Evolutionary conservation across 2,329 filamentous ascomycete species (phyloP).

Genomic region (Polychaeton citri): DNA sequence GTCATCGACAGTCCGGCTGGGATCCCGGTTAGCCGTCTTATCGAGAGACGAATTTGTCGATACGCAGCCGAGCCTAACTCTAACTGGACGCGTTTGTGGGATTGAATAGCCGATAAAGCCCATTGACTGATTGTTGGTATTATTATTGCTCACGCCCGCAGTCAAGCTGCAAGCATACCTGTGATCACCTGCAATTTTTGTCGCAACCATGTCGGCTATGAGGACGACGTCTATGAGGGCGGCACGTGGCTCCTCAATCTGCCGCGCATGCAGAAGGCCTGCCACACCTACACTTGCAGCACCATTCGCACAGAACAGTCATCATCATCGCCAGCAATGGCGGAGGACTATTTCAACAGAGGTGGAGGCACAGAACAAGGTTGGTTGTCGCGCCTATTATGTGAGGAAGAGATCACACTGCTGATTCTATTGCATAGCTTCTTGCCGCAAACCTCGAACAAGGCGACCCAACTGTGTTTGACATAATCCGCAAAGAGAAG

Average conservation of each 20-base stretch:
- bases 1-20: too few species aligned
- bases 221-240: neutral
- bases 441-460: slow-evolving; percentile 67
- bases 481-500: slow-evolving; percentile 96
- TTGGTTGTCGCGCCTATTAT: neutral
- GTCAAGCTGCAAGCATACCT: too few species aligned
- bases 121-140: too few species aligned
- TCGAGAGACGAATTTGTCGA: too few species aligned
- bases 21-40: too few species aligned
- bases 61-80: too few species aligned
- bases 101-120: too few species aligned
- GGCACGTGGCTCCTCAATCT: neutral
- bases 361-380: neutral
- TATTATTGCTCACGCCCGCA: too few species aligned
- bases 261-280: neutral
- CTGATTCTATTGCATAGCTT: slow-evolving; percentile 42
- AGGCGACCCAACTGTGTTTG: slow-evolving; percentile 74
- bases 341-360: neutral
- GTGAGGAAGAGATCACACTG: neutral
- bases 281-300: neutral
- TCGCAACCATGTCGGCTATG: neutral
- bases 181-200: too few species aligned
- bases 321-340: neutral
- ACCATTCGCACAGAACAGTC: neutral
- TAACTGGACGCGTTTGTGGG: too few species aligned